Percentiles rank a stretch among this genome's conserved stretches.
These are phyloP conservation scores for Aspergillus diversus DNA, from an alignment of 495 filamentous ascomycete genomes.

Conservation along the genomic window DNA sequence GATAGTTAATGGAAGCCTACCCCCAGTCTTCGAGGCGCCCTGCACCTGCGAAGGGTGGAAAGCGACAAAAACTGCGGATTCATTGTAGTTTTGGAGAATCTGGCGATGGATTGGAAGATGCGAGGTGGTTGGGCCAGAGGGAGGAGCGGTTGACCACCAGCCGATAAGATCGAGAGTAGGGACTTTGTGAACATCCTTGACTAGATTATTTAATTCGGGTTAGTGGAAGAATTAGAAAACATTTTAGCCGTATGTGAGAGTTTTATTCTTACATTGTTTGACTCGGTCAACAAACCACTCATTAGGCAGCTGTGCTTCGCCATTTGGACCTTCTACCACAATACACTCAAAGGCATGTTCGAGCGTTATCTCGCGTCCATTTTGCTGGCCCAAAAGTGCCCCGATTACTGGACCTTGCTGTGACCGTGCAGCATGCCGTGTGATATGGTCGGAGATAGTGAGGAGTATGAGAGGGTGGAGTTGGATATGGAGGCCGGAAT, in stretches of 20 bases:
- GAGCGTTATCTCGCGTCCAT: conserved; percentile 86
- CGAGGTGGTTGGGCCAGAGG: conserved; percentile 66
- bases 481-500: conserved; percentile 77
- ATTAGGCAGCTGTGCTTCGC: conserved; percentile 59
- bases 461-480: conserved; percentile 94
- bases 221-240: neutral
- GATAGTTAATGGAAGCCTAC: conserved; percentile 84
- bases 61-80: conserved; percentile 82
- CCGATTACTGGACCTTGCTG: conserved; percentile 79
- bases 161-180: conserved; percentile 87
- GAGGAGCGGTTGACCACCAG: conserved; percentile 87
- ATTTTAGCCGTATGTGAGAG: neutral
- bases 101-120: conserved; percentile 77
- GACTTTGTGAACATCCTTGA: conserved; percentile 85
- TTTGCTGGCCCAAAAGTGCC: conserved; percentile 84
- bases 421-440: conserved; percentile 78
- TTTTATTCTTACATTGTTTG: conserved; percentile 70
- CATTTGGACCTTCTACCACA: conserved; percentile 45
- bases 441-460: conserved; percentile 95
- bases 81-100: conserved; percentile 73
- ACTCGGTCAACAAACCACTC: conserved; percentile 79
- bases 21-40: conserved; percentile 55
- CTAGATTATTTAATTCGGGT: conserved; percentile 43
- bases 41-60: conserved; percentile 71
- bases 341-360: conserved; percentile 91